Conservation (phyloP, 805 yeast species). For the Candida koratica region DNA sequence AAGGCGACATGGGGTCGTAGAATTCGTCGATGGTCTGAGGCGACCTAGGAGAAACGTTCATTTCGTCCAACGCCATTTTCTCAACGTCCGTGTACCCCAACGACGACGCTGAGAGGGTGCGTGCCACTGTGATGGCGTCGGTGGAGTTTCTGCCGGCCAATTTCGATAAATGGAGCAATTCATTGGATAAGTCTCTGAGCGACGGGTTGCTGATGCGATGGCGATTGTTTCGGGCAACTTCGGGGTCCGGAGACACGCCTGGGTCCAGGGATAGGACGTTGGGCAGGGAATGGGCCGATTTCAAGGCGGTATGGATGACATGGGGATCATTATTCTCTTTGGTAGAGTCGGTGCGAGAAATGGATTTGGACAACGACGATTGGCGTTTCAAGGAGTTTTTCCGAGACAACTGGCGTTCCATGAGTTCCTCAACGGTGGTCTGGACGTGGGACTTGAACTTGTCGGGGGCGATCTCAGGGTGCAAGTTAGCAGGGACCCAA, state of each 20-base stretch:
- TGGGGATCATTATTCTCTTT: slow-evolving; percentile 10
- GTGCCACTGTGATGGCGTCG: slow-evolving; percentile 79
- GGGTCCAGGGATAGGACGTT: neutral
- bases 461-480: slow-evolving; percentile 94
- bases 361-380: slow-evolving; percentile 21
- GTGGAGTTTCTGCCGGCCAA: slow-evolving; percentile 74
- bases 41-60: slow-evolving; percentile 22
- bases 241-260: slow-evolving; percentile 9
- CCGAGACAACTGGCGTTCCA: slow-evolving; percentile 34
- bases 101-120: slow-evolving; percentile 70
- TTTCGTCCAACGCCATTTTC: slow-evolving; percentile 37
- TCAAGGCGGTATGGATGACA: neutral
- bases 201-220: slow-evolving; percentile 66
- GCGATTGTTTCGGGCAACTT: slow-evolving; percentile 17
- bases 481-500: slow-evolving; percentile 96
- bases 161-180: slow-evolving; percentile 68
- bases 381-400: slow-evolving; percentile 24
- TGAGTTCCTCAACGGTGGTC: slow-evolving; percentile 48
- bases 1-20: slow-evolving; percentile 17
- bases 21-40: slow-evolving; percentile 21
- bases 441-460: slow-evolving; percentile 69
- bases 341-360: slow-evolving; percentile 13
- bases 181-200: slow-evolving; percentile 66
- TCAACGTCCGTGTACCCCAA: slow-evolving; percentile 55
- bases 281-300: slow-evolving; percentile 2